Percentiles rank a stretch among this genome's conserved stretches.
Conservation (phyloP, 2,329 filamentous ascomycete species). For the Botryotinia calthae region DNA sequence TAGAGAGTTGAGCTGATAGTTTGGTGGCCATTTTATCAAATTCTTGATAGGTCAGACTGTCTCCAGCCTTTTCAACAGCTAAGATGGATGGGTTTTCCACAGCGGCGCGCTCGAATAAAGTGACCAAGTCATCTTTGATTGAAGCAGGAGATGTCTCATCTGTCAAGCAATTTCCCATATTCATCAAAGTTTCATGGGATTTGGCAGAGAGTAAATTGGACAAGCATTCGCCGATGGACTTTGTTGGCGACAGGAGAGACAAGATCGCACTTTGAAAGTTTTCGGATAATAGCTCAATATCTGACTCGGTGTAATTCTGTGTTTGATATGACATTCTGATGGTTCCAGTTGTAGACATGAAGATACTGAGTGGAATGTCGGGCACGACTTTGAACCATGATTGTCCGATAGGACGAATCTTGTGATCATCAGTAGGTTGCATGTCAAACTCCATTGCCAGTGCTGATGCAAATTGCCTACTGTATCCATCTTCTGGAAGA, state of each 20-base stretch:
- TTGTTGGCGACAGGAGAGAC: background rate
- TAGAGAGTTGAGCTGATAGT: slow-evolving; percentile 6
- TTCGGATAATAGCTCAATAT: background rate
- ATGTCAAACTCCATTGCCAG: slow-evolving; percentile 15
- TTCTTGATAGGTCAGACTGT: slow-evolving; percentile 2
- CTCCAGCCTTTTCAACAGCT: slow-evolving; percentile 6
- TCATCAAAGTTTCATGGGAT: background rate
- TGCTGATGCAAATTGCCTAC: slow-evolving; percentile 12
- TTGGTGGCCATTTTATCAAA: background rate
- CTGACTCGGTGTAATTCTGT: background rate
- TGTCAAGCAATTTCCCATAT: slow-evolving; percentile 16
- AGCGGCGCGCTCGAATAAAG: slow-evolving; percentile 10
- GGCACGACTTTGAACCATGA: slow-evolving; percentile 8
- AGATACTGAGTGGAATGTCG: slow-evolving; percentile 16
- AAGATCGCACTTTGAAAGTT: background rate
- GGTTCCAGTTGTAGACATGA: slow-evolving; percentile 7
- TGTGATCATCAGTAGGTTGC: background rate
- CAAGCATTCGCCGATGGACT: slow-evolving; percentile 1
- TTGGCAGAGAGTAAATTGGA: background rate
- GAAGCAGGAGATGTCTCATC: slow-evolving; percentile 1
- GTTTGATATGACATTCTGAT: slow-evolving; percentile 17
- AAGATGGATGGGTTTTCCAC: background rate
- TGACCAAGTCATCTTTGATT: slow-evolving; percentile 19
- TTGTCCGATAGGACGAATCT: background rate
- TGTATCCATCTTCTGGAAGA: slow-evolving; percentile 20